phyloP scores from a whole-genome alignment of 352 stramenopile genomes.

The Thalassiosira mediterranea region DNA sequence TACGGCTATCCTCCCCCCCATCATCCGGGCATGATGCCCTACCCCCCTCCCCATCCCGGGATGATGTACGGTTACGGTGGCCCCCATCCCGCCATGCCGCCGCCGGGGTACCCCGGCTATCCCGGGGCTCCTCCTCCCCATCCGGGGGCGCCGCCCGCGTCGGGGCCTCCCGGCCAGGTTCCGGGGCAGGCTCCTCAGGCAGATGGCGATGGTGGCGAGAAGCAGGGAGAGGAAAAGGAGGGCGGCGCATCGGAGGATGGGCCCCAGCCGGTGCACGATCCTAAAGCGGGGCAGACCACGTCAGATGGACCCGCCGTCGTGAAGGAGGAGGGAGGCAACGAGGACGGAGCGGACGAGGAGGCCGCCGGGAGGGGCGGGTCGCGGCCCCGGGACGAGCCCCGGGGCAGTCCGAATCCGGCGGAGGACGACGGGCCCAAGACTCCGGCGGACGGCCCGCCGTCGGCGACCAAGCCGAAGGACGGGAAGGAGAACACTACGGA shows the following conservation, averaged over 20 bases:
- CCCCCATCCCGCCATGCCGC: no score
- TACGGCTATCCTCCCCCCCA: neutral
- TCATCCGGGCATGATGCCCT: no score
- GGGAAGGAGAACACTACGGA: neutral
- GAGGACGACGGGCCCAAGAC: neutral
- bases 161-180: neutral
- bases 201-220: neutral
- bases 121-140: no score
- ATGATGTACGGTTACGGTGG: no score
- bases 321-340: neutral
- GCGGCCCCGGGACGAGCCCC: neutral
- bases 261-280: no score
- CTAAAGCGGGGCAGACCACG: no score
- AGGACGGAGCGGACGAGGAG: neutral
- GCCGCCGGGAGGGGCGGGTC: neutral
- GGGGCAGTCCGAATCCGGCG: no score
- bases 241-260: no score
- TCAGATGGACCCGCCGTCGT: neutral
- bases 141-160: neutral
- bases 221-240: no score
- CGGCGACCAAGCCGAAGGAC: neutral
- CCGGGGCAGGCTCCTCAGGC: no score
- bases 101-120: neutral
- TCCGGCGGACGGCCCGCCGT: neutral
- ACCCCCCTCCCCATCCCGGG: no score